Percentiles rank a stretch among this genome's conserved stretches.
Conservation (phyloP, 176 grass and related monocot species). For the Triticum monococcum region DNA sequence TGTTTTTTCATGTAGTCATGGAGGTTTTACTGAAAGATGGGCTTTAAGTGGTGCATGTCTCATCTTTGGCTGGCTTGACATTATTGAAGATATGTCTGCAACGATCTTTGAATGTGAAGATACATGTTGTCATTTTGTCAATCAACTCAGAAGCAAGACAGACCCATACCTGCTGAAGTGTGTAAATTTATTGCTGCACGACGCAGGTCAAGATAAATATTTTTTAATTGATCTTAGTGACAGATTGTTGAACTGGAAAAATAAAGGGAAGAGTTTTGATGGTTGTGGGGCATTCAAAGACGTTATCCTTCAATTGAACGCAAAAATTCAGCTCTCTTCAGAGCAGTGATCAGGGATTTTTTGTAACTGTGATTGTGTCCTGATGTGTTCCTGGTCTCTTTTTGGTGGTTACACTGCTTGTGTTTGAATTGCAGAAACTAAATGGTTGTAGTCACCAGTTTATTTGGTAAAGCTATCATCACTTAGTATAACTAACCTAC, state of each 20-base stretch:
- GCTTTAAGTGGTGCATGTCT: constrained; percentile 52
- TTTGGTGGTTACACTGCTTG: neutral
- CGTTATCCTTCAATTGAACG: constrained; percentile 42
- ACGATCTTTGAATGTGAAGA: constrained; percentile 64
- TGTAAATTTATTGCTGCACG: constrained; percentile 43
- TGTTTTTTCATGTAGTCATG: constrained; percentile 14
- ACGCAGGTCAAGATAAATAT: constrained; percentile 31
- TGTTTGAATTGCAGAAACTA: neutral
- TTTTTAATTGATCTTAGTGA: constrained; percentile 47
- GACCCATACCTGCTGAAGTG: constrained; percentile 57
- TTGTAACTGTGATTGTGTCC: neutral
- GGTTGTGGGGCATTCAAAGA: constrained; percentile 57
- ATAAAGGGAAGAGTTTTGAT: constrained; percentile 37
- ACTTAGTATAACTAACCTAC: neutral
- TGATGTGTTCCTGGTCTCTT: neutral
- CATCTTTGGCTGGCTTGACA: constrained; percentile 64
- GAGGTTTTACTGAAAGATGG: constrained; percentile 38
- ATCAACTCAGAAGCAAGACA: constrained; percentile 53
- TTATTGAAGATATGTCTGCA: constrained; percentile 59
- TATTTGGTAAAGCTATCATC: neutral
- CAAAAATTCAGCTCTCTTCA: neutral
- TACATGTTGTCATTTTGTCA: constrained; percentile 43
- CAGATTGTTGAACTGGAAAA: constrained; percentile 65
- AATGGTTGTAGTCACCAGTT: constrained; percentile 12
- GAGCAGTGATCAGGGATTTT: constrained; percentile 4